Evolutionary conservation across 2,329 filamentous ascomycete genomes (phyloP).

Genomic region (Diaporthe australafricana): DNA sequence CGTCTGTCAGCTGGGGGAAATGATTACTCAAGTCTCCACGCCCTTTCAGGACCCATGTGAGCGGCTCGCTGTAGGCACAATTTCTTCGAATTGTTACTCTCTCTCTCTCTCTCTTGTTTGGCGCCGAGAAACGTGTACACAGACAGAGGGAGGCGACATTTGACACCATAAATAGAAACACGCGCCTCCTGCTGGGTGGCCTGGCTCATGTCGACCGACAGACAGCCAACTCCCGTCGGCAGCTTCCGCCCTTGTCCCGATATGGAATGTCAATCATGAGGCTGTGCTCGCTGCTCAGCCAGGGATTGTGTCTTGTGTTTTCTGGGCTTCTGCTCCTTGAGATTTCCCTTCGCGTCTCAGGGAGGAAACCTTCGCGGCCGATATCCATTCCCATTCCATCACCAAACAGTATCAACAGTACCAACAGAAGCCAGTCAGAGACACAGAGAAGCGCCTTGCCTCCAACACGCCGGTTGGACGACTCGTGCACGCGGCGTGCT

Average conservation of each 20-base stretch:
- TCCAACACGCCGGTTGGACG: slow-evolving; percentile 1
- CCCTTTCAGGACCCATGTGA: background rate
- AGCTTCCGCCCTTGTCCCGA: slow-evolving; percentile 23
- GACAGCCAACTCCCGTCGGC: background rate
- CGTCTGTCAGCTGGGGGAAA: background rate
- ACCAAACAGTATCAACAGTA: background rate
- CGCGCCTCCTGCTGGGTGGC: background rate
- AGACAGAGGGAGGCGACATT: slow-evolving; percentile 13
- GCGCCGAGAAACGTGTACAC: background rate
- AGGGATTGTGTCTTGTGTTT: slow-evolving; percentile 20
- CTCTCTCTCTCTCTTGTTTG: background rate
- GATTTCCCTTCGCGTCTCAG: slow-evolving; percentile 15
- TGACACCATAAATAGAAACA: slow-evolving; percentile 23
- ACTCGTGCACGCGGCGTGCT: slow-evolving; percentile 2
- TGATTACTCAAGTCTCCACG: background rate
- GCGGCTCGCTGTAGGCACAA: slow-evolving; percentile 9
- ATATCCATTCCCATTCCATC: background rate
- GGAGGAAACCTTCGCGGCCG: background rate
- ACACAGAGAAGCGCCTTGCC: background rate
- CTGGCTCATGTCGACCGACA: slow-evolving; percentile 17
- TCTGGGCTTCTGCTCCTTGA: slow-evolving; percentile 3
- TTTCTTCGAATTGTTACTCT: background rate
- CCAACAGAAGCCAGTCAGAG: background rate
- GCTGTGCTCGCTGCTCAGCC: slow-evolving; percentile 20
- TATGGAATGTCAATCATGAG: slow-evolving; percentile 13